Conservation (phyloP, 805 yeast species). For the Ogataea minuta region DNA sequence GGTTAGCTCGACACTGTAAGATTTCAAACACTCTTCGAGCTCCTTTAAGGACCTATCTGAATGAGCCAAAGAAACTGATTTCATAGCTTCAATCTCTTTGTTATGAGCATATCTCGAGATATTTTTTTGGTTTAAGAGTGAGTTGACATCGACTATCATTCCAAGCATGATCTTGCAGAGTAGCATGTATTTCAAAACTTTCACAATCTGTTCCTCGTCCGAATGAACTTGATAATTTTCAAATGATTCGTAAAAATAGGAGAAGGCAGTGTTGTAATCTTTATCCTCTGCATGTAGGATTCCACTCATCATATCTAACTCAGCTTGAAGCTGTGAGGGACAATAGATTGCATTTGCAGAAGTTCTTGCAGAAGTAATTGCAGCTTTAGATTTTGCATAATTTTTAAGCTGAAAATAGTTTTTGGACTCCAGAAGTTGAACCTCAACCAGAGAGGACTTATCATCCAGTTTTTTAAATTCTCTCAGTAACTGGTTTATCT, state of each 20-base stretch:
- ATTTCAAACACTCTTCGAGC: conserved; percentile 77
- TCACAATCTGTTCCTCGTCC: conserved; percentile 44
- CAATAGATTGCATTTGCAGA: conserved; percentile 96
- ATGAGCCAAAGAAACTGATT: conserved; percentile 86
- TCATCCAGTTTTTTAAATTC: conserved; percentile 95
- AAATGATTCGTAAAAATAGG: conserved; percentile 92
- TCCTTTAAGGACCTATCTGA: conserved; percentile 86
- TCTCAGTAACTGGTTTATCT: conserved; percentile 67
- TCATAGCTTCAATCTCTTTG: conserved; percentile 92
- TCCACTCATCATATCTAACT: conserved; percentile 92
- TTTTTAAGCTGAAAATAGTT: conserved; percentile 90
- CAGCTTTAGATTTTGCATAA: conserved; percentile 85
- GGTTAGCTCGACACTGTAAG: conserved; percentile 71
- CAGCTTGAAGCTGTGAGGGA: conserved; percentile 92
- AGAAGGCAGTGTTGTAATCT: conserved; percentile 93
- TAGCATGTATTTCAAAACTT: conserved; percentile 87
- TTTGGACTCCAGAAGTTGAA: conserved; percentile 85
- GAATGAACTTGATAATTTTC: conserved; percentile 71
- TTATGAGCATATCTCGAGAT: conserved; percentile 46
- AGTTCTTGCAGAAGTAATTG: conserved; percentile 92
- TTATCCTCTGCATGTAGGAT: conserved; percentile 94
- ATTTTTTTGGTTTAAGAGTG: conserved; percentile 69
- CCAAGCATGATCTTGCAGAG: conserved; percentile 92
- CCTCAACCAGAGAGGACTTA: conserved; percentile 92
- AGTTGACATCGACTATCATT: conserved; percentile 78